Evolutionary conservation across 2,329 filamentous ascomycete species (phyloP).

Genomic region (Dothidotthia symphoricarpi): DNA sequence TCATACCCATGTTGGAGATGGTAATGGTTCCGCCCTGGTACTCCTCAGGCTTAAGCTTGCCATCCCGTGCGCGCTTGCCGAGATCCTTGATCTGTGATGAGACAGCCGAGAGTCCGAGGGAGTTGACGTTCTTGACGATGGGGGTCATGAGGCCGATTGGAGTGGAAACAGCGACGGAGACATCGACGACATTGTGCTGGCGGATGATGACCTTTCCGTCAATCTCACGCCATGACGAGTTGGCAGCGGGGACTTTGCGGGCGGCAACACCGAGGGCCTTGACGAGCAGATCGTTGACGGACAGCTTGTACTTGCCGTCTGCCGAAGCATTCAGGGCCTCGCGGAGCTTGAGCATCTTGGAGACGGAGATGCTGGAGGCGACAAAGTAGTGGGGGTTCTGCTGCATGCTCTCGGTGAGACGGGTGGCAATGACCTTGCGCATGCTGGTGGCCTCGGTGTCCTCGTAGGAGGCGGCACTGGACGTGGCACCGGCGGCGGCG

Average conservation of each 20-base stretch:
- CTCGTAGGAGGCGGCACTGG: conserved; percentile 68
- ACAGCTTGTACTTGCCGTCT: conserved; percentile 96
- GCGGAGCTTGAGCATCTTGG: conserved; percentile 94
- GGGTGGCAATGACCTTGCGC: conserved; percentile 96
- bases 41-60: conserved; percentile 99
- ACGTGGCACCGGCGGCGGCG: conserved; percentile 48
- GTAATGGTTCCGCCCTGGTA: conserved; percentile 99
- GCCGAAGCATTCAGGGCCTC: conserved; percentile 84
- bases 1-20: conserved; percentile 99
- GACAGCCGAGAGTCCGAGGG: conserved; percentile 83
- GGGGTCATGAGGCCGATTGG: conserved; percentile 94
- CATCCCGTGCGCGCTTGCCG: conserved; percentile 90
- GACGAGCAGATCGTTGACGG: conserved; percentile 99
- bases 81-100: conserved; percentile 91
- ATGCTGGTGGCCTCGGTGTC: conserved; percentile 85
- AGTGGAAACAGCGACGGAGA: conserved; percentile 93
- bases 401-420: conserved; percentile 82
- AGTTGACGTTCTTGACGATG: conserved; percentile 87
- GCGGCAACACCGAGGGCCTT: conserved; percentile 89
- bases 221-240: conserved; percentile 85
- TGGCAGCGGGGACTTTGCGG: conserved; percentile 91
- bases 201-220: conserved; percentile 78
- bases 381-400: conserved; percentile 99
- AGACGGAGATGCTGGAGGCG: conserved; percentile 83
- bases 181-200: conserved; percentile 88